These are phyloP conservation scores for Tranzscheliella williamsii DNA, from an alignment of 1,284 basidiomycete species.

Conservation along the genomic window DNA sequence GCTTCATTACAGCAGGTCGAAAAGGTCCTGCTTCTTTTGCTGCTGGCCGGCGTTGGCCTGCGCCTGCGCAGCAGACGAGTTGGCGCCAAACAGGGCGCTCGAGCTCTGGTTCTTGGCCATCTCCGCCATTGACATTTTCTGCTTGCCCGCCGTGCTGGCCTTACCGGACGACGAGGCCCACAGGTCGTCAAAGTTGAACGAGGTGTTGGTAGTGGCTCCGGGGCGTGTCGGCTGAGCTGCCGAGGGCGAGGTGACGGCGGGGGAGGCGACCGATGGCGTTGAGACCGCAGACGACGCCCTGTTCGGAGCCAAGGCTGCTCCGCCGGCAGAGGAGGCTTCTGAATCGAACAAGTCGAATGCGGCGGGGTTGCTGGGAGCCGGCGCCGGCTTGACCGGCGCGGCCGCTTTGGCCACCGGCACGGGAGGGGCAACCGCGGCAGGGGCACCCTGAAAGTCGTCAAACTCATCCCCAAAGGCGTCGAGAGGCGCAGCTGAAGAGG, in stretches of 20 bases:
- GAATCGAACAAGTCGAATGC: constrained; percentile 66
- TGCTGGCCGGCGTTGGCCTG: not conserved
- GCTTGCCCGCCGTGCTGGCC: constrained; percentile 23
- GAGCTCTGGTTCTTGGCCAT: constrained; percentile 58
- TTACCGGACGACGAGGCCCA: constrained; percentile 80
- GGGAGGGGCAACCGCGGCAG: constrained; percentile 1
- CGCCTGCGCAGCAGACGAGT: constrained; percentile 9
- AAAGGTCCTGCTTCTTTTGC: constrained; percentile 44
- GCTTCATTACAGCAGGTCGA: constrained; percentile 37
- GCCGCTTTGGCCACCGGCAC: not conserved
- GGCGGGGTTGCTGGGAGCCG: constrained; percentile 66
- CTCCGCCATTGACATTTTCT: constrained; percentile 60
- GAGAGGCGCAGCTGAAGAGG: constrained; percentile 7
- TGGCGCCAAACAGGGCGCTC: constrained; percentile 34
- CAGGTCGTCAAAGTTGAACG: constrained; percentile 77
- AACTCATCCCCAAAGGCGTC: constrained; percentile 53
- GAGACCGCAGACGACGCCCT: constrained; percentile 9
- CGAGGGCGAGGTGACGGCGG: constrained; percentile 10
- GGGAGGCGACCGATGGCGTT: constrained; percentile 10
- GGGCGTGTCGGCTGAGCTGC: constrained; percentile 6
- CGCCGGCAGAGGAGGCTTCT: not conserved
- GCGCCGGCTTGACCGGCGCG: constrained; percentile 3
- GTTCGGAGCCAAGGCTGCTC: constrained; percentile 1
- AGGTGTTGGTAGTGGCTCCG: constrained; percentile 21
- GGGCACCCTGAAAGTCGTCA: constrained; percentile 47